Base-by-base conservation (phyloP, 2,329 filamentous ascomycete genomes). In the Xylariaceae sp. region DNA sequence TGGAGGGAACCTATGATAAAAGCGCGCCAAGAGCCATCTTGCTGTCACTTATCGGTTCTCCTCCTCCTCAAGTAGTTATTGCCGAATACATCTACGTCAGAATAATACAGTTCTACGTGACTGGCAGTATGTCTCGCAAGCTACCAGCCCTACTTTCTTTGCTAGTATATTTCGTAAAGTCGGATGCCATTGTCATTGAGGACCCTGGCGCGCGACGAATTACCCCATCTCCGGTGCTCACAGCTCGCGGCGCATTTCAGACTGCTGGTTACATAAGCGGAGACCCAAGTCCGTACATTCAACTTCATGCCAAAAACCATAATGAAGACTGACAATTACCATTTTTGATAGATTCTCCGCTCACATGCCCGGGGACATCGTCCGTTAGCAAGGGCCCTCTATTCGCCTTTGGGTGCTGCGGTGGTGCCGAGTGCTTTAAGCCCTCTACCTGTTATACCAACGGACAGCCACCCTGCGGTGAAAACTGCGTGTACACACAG, bases 181-280 rank as follows among this genome's bases (percentile, higher is more conserved):
- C n/a, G n/a, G n/a, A n/a, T n/a, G n/a, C n/a, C n/a, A 22, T 19
- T 19, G 36, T 19, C 21, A 20, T 33, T 22, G 7, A 3, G 10
- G 27, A 41, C 1, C 14, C 19, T n/a, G 27, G 39, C 14, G 27
- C 34, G 19, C 19, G 16, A 21, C 23, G 17, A 21, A 34, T 34
- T n/a, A 41, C 39, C 19, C 39, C 27, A 16, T n/a, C 39, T 22
- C 19, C 39, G 22, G 22, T 27, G 3, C 39, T 41, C 14, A 19
- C 32, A 33, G 25, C 27, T 5, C 39, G 39, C 20, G 25, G 39
- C 39, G 19, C 39, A 5, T 40, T 41, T 11, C 27, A 41, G 27
- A 41, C 27, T 16, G 39, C 39, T 16, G 39, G 39, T 21, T 41
- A 33, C 19, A 33, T 41, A 41, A 19, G 25, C 39, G 39, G 39